Conservation (phyloP, 2,329 filamentous ascomycete genomes). For the Pyrenochaeta sp. region DNA sequence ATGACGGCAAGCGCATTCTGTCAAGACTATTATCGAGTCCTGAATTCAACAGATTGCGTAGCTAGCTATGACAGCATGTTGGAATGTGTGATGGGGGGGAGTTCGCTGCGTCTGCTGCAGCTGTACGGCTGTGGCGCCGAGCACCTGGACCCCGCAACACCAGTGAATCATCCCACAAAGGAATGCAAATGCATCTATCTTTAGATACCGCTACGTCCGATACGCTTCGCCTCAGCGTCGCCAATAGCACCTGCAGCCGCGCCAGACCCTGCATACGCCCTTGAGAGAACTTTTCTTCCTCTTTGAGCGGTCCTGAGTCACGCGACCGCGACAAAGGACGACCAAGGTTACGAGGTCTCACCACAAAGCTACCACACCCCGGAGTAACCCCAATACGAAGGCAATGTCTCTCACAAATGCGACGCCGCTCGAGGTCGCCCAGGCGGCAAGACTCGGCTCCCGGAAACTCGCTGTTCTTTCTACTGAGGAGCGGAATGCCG, state of each 20-base stretch:
- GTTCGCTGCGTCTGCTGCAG: slow-evolving; percentile 3
- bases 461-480: slow-evolving; percentile 83
- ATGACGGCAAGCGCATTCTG: slow-evolving; percentile 13
- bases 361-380: slow-evolving; percentile 15
- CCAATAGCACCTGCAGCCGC: slow-evolving; percentile 25
- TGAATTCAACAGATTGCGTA: slow-evolving; percentile 15
- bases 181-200: slow-evolving; percentile 25
- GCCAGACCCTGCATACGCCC: slow-evolving; percentile 31
- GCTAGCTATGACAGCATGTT: slow-evolving; percentile 6
- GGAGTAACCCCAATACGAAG: slow-evolving; percentile 22
- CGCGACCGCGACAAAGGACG: slow-evolving; percentile 22
- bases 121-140: slow-evolving; percentile 8
- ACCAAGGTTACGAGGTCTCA: slow-evolving; percentile 23
- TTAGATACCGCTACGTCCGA: slow-evolving; percentile 26
- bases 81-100: neutral
- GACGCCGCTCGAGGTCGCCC: slow-evolving; percentile 78
- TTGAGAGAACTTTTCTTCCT: slow-evolving; percentile 16
- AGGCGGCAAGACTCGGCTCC: slow-evolving; percentile 80
- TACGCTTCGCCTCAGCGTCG: slow-evolving; percentile 11
- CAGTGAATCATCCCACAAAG: slow-evolving; percentile 24
- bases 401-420: slow-evolving; percentile 88
- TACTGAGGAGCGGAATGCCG: slow-evolving; percentile 78
- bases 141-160: slow-evolving; percentile 34
- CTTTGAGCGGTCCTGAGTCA: slow-evolving; percentile 36
- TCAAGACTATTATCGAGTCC: neutral